Evolutionary conservation across 306 rosid species (phyloP).

Genomic region (Castanea mollissima): DNA sequence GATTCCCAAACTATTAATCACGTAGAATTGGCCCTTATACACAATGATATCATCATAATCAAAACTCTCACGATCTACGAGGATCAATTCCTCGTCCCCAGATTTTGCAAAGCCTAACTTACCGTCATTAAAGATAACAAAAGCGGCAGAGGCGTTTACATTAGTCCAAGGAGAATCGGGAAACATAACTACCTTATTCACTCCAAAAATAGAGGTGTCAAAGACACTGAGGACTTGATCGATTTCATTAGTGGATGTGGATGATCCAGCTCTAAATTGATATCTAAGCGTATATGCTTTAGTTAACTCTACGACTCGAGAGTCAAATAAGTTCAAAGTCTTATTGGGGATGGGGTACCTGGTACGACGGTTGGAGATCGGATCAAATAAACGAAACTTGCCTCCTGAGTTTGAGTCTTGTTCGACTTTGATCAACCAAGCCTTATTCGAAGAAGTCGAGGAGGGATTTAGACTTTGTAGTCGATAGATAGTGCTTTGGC

Average conservation of each 20-base stretch:
- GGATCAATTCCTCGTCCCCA: constrained; percentile 39
- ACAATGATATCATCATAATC: constrained; percentile 60
- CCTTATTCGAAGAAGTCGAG: constrained; percentile 15
- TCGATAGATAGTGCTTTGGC: constrained; percentile 25
- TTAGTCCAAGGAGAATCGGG: constrained; percentile 34
- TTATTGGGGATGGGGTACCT: background rate
- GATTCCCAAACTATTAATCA: constrained; percentile 61
- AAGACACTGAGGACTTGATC: background rate
- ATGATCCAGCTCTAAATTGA: background rate
- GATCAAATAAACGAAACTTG: constrained; percentile 28
- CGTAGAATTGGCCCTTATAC: constrained; percentile 51
- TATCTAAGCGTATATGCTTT: constrained; percentile 33
- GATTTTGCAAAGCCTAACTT: constrained; percentile 42
- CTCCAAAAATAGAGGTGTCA: background rate
- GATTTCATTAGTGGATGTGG: background rate
- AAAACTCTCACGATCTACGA: constrained; percentile 24
- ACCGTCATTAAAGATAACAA: constrained; percentile 40
- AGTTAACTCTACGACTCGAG: constrained; percentile 26
- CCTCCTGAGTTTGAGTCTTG: constrained; percentile 15
- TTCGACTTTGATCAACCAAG: constrained; percentile 38
- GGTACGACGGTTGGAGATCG: constrained; percentile 28
- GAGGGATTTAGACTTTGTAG: constrained; percentile 24
- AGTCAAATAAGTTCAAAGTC: constrained; percentile 29
- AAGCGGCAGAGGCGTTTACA: constrained; percentile 18
- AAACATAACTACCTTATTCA: constrained; percentile 41